Evolutionary conservation across 306 rosid species (phyloP), one percentile per base, ranked within the genome.

Genomic region (Trifolium dubium): DNA sequence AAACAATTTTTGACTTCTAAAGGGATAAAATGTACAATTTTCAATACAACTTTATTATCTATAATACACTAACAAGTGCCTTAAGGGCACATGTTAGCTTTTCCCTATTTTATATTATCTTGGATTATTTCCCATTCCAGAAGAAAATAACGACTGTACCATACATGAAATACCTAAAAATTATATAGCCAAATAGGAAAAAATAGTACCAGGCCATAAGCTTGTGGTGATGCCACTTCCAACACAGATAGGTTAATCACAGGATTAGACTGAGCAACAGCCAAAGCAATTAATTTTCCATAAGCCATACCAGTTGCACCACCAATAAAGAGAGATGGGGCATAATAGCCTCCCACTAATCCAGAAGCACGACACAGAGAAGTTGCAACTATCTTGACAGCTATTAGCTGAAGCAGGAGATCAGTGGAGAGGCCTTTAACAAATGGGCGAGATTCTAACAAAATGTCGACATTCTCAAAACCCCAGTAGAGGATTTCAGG

Each of bases 401-500:
- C 97, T 67, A 88, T 79, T 77, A 94, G 84, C 88, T 94, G 98
- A 82, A 90, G 85, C 80, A 94, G 77, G 11, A 87, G 85, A 43
- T 88, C 96, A 83, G 87, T 83, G 66, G 96, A 86, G 72, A 88
- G 89, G 67, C 90, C 81, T 78, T 87, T 84, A 68, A 85, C 86
- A 84, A 89, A 86, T 41, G 97, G 97, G n/a, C 84, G 88, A 84
- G 97, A 93, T 82, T 93, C 97, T 69, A 93, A 78, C 89, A 93
- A 84, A 80, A 91, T 79, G 79, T 91, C 97, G 64, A 93, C 97
- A 72, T 91, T 93, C 87, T 91, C 89, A 84, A 93, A 93, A 71
- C 98, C 98, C 96, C 92, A 87, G 75, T 91, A 94, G 76, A 94
- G 92, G 77, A 88, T 91, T 87, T 94, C 96, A 39, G 98, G 97